Evolutionary conservation across 306 rosid genomes (phyloP).

Genomic region (Rosa rugosa): DNA sequence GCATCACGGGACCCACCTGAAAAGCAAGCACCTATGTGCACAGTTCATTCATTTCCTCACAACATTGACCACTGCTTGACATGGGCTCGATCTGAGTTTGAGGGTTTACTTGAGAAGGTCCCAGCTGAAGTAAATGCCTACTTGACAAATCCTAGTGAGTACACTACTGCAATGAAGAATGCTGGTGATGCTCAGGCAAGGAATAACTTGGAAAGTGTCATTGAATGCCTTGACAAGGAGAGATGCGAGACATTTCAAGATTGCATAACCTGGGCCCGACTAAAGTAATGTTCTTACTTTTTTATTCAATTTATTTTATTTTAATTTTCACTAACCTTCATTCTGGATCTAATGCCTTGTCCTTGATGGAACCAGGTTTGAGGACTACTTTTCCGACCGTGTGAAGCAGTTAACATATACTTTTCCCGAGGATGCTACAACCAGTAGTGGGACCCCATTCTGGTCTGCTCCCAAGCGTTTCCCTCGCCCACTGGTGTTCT

Average conservation of each 20-base stretch:
- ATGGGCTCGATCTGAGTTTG: constrained; percentile 34
- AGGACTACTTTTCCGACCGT: constrained; percentile 28
- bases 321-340: no score
- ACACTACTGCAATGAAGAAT: constrained; percentile 23
- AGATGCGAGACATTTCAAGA: constrained; percentile 27
- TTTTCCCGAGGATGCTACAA: constrained; percentile 31
- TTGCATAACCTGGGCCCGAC: constrained; percentile 32
- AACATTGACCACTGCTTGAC: constrained; percentile 34
- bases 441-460: constrained; percentile 30
- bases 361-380: constrained; percentile 17
- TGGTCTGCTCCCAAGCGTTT: constrained; percentile 36
- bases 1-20: constrained; percentile 29
- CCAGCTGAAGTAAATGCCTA: constrained; percentile 32
- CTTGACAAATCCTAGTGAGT: constrained; percentile 19
- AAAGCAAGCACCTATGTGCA: constrained; percentile 34
- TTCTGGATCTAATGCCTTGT: constrained; percentile 4
- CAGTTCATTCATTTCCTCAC: constrained; percentile 34
- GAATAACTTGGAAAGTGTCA: constrained; percentile 28
- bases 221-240: constrained; percentile 29
- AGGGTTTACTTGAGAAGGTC: constrained; percentile 29
- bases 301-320: neutral
- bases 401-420: constrained; percentile 30
- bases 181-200: constrained; percentile 36
- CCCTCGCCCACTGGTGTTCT: constrained; percentile 24
- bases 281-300: constrained; percentile 14